Conservation (phyloP, 805 yeast species). For the Candida sakaeoensis region DNA sequence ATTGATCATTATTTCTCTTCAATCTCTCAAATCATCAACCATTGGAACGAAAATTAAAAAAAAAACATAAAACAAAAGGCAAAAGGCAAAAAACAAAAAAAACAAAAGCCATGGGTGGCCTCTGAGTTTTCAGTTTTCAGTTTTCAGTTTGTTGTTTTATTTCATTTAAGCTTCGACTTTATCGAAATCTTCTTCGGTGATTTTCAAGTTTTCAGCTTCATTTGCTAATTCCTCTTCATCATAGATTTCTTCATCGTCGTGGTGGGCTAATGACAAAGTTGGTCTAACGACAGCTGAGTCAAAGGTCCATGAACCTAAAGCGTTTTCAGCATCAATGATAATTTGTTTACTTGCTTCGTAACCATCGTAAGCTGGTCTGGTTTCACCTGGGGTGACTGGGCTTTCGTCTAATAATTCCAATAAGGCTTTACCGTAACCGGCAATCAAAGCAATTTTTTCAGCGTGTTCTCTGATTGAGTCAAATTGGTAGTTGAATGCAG, state of each 20-base stretch:
- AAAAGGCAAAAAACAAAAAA: too few species aligned
- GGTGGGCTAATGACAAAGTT: conserved; percentile 70
- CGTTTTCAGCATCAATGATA: conserved; percentile 93
- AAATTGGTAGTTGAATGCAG: conserved; percentile 94
- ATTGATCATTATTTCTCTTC: too few species aligned
- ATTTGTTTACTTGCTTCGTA: conserved; percentile 97
- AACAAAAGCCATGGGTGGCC: too few species aligned
- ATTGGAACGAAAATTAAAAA: neutral
- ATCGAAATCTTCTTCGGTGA: conserved; percentile 54
- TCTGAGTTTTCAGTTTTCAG: neutral
- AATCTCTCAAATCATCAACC: too few species aligned
- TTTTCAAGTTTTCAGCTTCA: conserved; percentile 42
- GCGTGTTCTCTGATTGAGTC: conserved; percentile 93
- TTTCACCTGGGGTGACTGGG: conserved; percentile 98
- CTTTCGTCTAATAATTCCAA: conserved; percentile 93
- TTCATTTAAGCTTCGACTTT: conserved; percentile 16
- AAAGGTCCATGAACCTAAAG: conserved; percentile 93
- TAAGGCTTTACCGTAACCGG: conserved; percentile 97
- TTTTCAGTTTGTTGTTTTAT: neutral
- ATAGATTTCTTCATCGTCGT: conserved; percentile 40
- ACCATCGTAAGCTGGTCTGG: conserved; percentile 97
- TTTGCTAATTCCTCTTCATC: conserved; percentile 42
- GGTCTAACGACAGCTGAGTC: conserved; percentile 95
- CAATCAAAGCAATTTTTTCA: conserved; percentile 94
- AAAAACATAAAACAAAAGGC: neutral